Percentiles rank a stretch among this genome's conserved stretches.
phyloP scores from a whole-genome alignment of 768 basidiomycete species.

The Cyclocybe aegerita region DNA sequence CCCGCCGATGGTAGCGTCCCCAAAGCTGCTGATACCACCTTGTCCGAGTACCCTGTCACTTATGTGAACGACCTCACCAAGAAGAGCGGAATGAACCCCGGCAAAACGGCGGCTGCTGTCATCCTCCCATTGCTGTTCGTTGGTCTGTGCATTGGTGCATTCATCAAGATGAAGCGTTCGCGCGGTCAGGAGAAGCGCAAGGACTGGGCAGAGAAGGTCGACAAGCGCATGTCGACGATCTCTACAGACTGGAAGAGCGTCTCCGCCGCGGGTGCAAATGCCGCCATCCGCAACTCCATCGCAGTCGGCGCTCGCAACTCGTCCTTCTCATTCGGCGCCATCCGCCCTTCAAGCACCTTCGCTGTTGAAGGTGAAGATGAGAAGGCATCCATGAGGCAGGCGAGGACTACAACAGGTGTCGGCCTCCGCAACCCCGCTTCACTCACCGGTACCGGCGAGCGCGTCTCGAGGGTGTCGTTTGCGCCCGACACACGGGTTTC shows the following conservation, averaged over 20 bases:
- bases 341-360: slow-evolving; percentile 45
- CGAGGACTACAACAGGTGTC: slow-evolving; percentile 47
- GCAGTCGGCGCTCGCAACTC: slow-evolving; percentile 46
- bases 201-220: slow-evolving; percentile 65
- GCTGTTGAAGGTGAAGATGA: slow-evolving; percentile 42
- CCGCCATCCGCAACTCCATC: slow-evolving; percentile 71
- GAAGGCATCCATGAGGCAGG: slow-evolving; percentile 35
- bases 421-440: slow-evolving; percentile 52
- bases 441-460: slow-evolving; percentile 25
- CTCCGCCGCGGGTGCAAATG: slow-evolving; percentile 65
- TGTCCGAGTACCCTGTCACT: slow-evolving; percentile 32
- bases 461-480: slow-evolving; percentile 66
- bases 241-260: slow-evolving; percentile 77
- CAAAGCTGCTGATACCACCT: slow-evolving; percentile 39
- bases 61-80: slow-evolving; percentile 36
- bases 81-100: slow-evolving; percentile 38
- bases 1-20: slow-evolving; percentile 38
- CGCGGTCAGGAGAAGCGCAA: slow-evolving; percentile 50
- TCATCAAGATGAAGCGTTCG: slow-evolving; percentile 53
- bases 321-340: slow-evolving; percentile 58
- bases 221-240: slow-evolving; percentile 84
- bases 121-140: slow-evolving; percentile 62
- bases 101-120: slow-evolving; percentile 66
- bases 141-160: slow-evolving; percentile 39
- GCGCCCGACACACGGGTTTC: slow-evolving; percentile 51